A percentile compares a stretch with the other conserved stretches of the same genome.
phyloP scores from a whole-genome alignment of 257 asterid genomes.

The Asclepias syriaca region DNA sequence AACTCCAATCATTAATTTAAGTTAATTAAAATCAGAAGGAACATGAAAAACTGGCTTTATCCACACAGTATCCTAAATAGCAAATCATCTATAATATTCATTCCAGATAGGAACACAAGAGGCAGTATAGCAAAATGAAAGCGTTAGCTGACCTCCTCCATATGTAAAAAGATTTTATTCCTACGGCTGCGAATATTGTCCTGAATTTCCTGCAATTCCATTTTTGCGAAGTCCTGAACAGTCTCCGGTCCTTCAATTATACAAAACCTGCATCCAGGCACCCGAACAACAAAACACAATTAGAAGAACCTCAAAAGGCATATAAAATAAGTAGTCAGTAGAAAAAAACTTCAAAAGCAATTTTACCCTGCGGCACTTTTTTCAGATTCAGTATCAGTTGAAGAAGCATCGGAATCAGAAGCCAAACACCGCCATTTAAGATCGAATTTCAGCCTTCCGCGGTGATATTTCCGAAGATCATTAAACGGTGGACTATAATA shows the following conservation, averaged over 20 bases:
- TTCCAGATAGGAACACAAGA: neutral
- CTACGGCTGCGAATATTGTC: slow-evolving; percentile 86
- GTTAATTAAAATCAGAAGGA: neutral
- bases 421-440: slow-evolving; percentile 52
- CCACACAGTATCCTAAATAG: neutral
- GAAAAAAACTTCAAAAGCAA: neutral
- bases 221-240: slow-evolving; percentile 75
- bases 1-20: neutral
- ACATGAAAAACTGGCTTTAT: neutral
- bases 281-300: neutral
- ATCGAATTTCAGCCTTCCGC: slow-evolving; percentile 28
- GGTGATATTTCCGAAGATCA: slow-evolving; percentile 28
- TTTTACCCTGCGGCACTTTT: slow-evolving; percentile 40
- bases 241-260: slow-evolving; percentile 98
- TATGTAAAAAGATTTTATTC: slow-evolving; percentile 84
- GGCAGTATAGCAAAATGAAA: neutral
- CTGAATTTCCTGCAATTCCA: slow-evolving; percentile 87
- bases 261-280: slow-evolving; percentile 56
- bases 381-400: slow-evolving; percentile 44
- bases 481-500: slow-evolving; percentile 11
- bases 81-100: neutral
- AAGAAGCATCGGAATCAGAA: slow-evolving; percentile 52
- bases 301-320: neutral
- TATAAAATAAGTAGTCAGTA: neutral
- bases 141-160: slow-evolving; percentile 77